These are phyloP conservation scores for Boehmeria nivea DNA, from an alignment of 306 rosid species.

Conservation along the genomic window DNA sequence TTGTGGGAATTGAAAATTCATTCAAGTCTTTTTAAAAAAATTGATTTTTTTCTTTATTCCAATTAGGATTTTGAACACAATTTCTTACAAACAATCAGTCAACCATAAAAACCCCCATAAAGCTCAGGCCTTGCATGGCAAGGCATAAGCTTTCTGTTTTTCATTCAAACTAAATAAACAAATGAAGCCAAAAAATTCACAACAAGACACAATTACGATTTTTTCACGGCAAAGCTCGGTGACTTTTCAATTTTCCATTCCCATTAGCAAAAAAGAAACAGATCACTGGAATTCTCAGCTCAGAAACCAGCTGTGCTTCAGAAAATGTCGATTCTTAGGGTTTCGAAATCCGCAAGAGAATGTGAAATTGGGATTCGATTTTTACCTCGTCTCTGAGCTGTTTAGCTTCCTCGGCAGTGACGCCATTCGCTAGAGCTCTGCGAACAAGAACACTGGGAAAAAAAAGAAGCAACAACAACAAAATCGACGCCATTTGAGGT, in stretches of 20 bases:
- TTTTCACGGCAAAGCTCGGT: too few relatives aligned
- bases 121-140: too few relatives aligned
- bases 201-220: too few relatives aligned
- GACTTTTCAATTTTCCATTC: too few relatives aligned
- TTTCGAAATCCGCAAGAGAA: not conserved
- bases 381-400: slow-evolving; percentile 67
- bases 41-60: too few relatives aligned
- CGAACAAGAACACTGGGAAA: slow-evolving; percentile 12
- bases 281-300: slow-evolving; percentile 1
- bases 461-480: slow-evolving; percentile 22
- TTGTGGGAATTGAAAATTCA: not conserved
- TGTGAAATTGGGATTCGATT: not conserved
- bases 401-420: slow-evolving; percentile 60
- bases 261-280: too few relatives aligned
- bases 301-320: not conserved
- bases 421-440: slow-evolving; percentile 47
- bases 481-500: slow-evolving; percentile 33
- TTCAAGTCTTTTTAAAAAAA: not conserved
- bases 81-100: too few relatives aligned
- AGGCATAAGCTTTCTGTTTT: too few relatives aligned
- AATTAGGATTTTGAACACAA: too few relatives aligned
- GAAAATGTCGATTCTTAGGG: not conserved
- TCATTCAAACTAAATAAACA: too few relatives aligned
- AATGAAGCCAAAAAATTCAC: too few relatives aligned
- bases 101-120: too few relatives aligned